phyloP scores from a whole-genome alignment of 257 asterid species.

The Lycium ferocissimum region DNA sequence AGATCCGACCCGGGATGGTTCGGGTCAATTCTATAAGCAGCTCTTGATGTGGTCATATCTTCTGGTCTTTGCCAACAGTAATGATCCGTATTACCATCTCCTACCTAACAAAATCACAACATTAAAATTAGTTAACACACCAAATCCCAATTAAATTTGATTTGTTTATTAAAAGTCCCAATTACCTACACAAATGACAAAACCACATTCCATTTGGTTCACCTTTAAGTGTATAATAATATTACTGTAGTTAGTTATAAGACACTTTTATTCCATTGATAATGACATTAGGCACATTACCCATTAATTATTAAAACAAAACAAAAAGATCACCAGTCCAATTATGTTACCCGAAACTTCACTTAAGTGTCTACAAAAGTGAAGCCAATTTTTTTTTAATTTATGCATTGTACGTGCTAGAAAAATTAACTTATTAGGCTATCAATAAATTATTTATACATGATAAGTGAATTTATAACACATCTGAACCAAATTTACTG shows the following conservation, averaged over 20 bases:
- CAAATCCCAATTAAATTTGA: slow-evolving; percentile 29
- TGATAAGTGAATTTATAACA: too few relatives aligned
- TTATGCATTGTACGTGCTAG: too few relatives aligned
- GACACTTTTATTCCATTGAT: not conserved
- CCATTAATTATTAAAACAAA: not conserved
- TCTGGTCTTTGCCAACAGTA: slow-evolving; percentile 97
- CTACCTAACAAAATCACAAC: slow-evolving; percentile 56
- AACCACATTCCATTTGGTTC: slow-evolving; percentile 20
- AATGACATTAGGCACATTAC: slow-evolving; percentile 8
- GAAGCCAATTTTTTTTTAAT: too few relatives aligned
- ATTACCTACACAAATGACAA: not conserved
- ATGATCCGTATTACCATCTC: slow-evolving; percentile 95
- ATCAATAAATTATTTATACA: too few relatives aligned
- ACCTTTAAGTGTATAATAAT: not conserved
- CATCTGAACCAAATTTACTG: too few relatives aligned
- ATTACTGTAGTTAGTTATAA: not conserved
- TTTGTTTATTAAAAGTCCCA: not conserved
- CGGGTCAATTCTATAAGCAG: slow-evolving; percentile 78
- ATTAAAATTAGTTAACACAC: not conserved
- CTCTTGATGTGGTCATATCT: slow-evolving; percentile 91
- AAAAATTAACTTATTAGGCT: too few relatives aligned
- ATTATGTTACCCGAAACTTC: not conserved
- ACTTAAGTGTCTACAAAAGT: not conserved
- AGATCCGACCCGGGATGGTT: slow-evolving; percentile 91
- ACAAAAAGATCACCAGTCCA: not conserved